Evolutionary conservation across 139 green algal genomes (phyloP), one percentile per base, ranked within the genome.

Genomic region (Volvox africanus): DNA sequence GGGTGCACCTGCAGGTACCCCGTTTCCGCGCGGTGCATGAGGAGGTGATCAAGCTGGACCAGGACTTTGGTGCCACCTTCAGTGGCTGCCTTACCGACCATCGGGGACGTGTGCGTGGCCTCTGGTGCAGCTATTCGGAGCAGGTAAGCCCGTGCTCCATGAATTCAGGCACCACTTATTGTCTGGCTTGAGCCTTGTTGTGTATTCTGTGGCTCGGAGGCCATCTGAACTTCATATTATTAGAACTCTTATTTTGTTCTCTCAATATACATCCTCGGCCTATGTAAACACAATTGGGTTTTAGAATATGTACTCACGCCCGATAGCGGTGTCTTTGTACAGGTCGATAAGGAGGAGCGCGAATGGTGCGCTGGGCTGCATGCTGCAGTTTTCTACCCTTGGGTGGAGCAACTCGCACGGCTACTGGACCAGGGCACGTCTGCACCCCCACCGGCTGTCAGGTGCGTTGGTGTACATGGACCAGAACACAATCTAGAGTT

Each of bases 21-120:
- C 86, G 92, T 17, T 95, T 95, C 94, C 96, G 97, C 21, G 96
- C 97, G 1, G 95, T 99, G 86, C 97, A 99, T 88, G 98, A 99
- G 89, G 97, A 99, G 91, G 96, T 98, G 24, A 89, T 98, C 22
- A 96, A 97, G 92, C 93, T 99, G 87, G 97, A 99, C 88, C 97
- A 97, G 26, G 97, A 99, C 93, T 99, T 99, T 94, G 97, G 97
- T 18, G 83, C 91, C 33, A 91, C 94, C 12, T 98, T 98, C 92
- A 95, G 93, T 32, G 97, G 97, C 37, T 95, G 98, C 87, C 92
- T 99, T 67, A 95, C 95, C 20, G 95, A 99, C 86, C 86, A 94
- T 17, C 44, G 88, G 28, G 97, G 96, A 13, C 88, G 90, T 21
- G 93, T 99, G 44, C 92, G 94, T 0, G 97, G 95, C 9, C 94